Evolutionary conservation across 225 moss, liverwort and hornwort genomes (phyloP).

Genomic region (Sphagnum tenellum): DNA sequence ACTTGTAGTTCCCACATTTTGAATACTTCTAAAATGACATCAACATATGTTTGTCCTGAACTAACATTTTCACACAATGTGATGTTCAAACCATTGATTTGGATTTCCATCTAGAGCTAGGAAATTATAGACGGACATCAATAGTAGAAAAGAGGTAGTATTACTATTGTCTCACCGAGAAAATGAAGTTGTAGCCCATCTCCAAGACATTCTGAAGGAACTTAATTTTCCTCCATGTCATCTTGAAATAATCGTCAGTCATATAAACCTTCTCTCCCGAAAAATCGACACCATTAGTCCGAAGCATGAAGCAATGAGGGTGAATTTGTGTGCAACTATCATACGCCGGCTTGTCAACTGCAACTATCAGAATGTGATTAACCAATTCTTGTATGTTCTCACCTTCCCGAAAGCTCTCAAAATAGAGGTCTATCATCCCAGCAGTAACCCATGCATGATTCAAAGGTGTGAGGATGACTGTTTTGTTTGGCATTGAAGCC

Average conservation of each 20-base stretch:
- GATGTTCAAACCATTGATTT: no score
- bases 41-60: no score
- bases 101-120: no score
- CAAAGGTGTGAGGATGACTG: constrained; percentile 75
- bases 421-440: constrained; percentile 76
- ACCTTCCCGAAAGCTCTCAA: constrained; percentile 60
- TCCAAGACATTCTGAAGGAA: constrained; percentile 59
- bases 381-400: constrained; percentile 39
- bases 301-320: constrained; percentile 62
- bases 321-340: constrained; percentile 57
- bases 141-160: background rate
- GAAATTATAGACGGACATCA: background rate
- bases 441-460: constrained; percentile 82
- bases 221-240: constrained; percentile 91
- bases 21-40: no score
- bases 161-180: constrained; percentile 42
- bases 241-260: constrained; percentile 69
- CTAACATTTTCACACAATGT: background rate
- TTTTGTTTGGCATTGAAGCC: constrained; percentile 57
- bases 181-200: constrained; percentile 73
- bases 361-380: constrained; percentile 56
- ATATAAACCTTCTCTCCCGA: constrained; percentile 64
- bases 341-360: constrained; percentile 53
- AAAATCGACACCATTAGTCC: constrained; percentile 77
- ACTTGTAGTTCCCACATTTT: background rate